These are phyloP conservation scores for Neonectria faginata DNA, from an alignment of 2,329 filamentous ascomycete genomes.

Conservation along the genomic window DNA sequence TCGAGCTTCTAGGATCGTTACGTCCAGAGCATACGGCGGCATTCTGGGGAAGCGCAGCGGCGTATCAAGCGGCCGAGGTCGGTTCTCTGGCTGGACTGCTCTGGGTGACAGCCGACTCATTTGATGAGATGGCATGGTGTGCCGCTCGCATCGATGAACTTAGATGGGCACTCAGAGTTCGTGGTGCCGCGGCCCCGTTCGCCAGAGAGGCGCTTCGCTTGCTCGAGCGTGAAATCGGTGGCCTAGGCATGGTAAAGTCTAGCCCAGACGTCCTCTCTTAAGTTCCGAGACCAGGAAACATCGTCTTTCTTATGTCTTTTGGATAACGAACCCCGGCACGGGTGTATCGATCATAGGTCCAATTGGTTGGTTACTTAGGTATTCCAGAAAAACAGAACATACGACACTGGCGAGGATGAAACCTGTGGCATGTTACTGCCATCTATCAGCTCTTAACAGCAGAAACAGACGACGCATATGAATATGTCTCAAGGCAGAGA, in stretches of 20 bases:
- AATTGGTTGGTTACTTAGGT: not conserved
- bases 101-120: conserved; percentile 54
- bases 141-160: conserved; percentile 55
- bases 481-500: not conserved
- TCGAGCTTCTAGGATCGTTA: conserved; percentile 55
- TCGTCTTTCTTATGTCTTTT: not conserved
- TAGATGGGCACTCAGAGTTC: conserved; percentile 56
- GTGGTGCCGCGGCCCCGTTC: conserved; percentile 54
- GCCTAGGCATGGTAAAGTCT: conserved; percentile 44
- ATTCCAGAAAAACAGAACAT: not conserved
- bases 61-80: conserved; percentile 57
- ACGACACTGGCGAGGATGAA: not conserved
- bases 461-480: not conserved
- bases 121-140: conserved; percentile 55
- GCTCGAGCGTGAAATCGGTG: conserved; percentile 51
- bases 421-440: not conserved
- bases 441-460: not conserved
- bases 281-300: not conserved
- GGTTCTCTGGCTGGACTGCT: conserved; percentile 56
- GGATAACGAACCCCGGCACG: not conserved
- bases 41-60: conserved; percentile 60
- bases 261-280: conserved; percentile 31
- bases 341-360: not conserved
- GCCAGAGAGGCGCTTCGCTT: conserved; percentile 54
- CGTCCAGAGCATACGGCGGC: conserved; percentile 60